Conservation (phyloP, 805 yeast species). For the Candida endomychidarum region DNA sequence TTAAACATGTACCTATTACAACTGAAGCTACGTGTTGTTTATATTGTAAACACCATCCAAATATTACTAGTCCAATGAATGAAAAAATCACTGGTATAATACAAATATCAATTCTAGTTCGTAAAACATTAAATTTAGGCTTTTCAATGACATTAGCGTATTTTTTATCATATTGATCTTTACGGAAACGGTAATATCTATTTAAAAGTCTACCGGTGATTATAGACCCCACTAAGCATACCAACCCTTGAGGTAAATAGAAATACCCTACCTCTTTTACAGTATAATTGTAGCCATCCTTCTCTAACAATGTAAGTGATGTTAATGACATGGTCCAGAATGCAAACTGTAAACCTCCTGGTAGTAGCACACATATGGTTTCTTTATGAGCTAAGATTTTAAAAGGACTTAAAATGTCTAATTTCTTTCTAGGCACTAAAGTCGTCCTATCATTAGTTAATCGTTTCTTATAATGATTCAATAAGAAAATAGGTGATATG, state of each 20-base stretch:
- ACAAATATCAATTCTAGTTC: conserved; percentile 50
- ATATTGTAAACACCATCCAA: conserved; percentile 71
- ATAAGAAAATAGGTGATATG: conserved; percentile 45
- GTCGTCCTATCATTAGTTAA: conserved; percentile 29
- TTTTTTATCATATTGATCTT: conserved; percentile 20
- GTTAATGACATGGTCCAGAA: conserved; percentile 72
- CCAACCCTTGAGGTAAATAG: conserved; percentile 73
- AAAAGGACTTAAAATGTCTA: conserved; percentile 38
- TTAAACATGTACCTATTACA: conserved; percentile 55
- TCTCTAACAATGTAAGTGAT: conserved; percentile 53
- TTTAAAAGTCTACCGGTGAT: conserved; percentile 58
- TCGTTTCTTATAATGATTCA: conserved; percentile 27
- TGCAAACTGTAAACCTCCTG: conserved; percentile 63
- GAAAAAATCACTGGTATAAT: conserved; percentile 39
- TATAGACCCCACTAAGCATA: conserved; percentile 62
- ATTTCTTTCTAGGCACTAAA: conserved; percentile 14
- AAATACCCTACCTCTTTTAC: conserved; percentile 66
- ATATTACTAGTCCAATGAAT: conserved; percentile 29
- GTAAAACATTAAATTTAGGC: conserved; percentile 53
- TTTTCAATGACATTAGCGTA: conserved; percentile 19
- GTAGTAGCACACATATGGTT: conserved; percentile 49
- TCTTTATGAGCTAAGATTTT: conserved; percentile 44
- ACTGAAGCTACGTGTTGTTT: conserved; percentile 52
- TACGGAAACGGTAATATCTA: conserved; percentile 41
- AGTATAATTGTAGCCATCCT: conserved; percentile 46